Percentiles rank a stretch among this genome's conserved stretches.
Conservation (phyloP, 1,284 basidiomycete genomes). For the Malassezia nana region DNA sequence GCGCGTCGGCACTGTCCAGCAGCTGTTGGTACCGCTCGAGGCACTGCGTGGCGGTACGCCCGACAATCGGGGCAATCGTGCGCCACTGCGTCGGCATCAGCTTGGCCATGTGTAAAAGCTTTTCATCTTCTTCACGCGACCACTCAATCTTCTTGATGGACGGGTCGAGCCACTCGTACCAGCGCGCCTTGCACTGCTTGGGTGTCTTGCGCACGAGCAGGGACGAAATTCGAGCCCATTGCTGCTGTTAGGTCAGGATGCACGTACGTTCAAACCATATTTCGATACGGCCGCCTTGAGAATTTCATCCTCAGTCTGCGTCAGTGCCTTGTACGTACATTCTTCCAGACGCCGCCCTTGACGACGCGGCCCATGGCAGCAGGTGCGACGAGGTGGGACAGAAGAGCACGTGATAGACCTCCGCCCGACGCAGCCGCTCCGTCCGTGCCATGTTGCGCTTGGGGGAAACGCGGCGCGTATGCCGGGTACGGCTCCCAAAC, state of each 20-base stretch:
- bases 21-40: constrained; percentile 96
- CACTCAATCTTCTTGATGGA: constrained; percentile 97
- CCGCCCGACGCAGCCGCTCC: not conserved
- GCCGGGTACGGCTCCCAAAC: constrained; percentile 52
- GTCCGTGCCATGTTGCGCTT: not conserved
- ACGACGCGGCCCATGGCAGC: constrained; percentile 43
- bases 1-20: constrained; percentile 73
- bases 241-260: constrained; percentile 4
- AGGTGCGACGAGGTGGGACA: not conserved
- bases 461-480: constrained; percentile 71
- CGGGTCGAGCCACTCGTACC: constrained; percentile 99
- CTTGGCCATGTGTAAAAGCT: constrained; percentile 91
- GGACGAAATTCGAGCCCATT: constrained; percentile 93
- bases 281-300: constrained; percentile 48
- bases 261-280: constrained; percentile 41
- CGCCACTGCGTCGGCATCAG: constrained; percentile 99
- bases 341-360: constrained; percentile 49
- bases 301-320: constrained; percentile 46
- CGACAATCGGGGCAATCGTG: constrained; percentile 96
- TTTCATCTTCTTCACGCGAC: constrained; percentile 84
- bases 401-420: not conserved
- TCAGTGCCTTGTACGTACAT: constrained; percentile 21
- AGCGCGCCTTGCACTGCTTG: constrained; percentile 95
- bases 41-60: constrained; percentile 96
- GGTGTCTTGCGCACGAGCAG: constrained; percentile 95